These are phyloP conservation scores for Lumnitzera littorea DNA, from an alignment of 345 rosid species.

Conservation along the genomic window DNA sequence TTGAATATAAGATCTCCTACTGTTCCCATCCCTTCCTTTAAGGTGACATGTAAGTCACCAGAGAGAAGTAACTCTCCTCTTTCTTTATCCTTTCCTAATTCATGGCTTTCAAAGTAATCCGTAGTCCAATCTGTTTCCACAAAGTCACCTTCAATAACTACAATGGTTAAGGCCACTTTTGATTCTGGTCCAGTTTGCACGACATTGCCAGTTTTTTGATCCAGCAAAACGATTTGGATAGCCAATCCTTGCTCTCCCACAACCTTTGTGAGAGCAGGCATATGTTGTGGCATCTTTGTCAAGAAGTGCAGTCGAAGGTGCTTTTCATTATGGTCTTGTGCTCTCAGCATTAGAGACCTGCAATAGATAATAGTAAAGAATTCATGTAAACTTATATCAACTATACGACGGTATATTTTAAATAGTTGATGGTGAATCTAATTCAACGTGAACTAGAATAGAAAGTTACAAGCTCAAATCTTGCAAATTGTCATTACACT, in stretches of 20 bases:
- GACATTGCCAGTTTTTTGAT: neutral
- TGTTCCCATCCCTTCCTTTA: neutral
- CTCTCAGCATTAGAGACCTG: neutral
- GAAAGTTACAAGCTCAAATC: no score
- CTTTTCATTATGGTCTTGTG: neutral
- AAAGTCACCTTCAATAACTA: slow-evolving; percentile 1
- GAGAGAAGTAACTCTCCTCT: neutral
- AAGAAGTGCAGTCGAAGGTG: neutral
- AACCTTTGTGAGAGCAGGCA: neutral
- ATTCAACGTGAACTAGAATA: no score
- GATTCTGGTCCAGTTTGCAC: slow-evolving; percentile 1
- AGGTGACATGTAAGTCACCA: neutral
- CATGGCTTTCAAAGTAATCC: slow-evolving; percentile 1
- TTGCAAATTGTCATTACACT: no score
- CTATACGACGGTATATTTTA: neutral
- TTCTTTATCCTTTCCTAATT: neutral
- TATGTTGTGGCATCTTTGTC: neutral
- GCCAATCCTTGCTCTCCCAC: neutral
- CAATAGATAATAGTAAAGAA: neutral
- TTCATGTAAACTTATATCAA: neutral
- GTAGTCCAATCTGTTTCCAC: neutral
- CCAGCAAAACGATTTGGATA: neutral
- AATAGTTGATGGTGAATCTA: no score
- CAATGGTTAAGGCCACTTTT: neutral
- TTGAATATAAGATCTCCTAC: neutral